These are phyloP conservation scores for Candida endomychidarum DNA, from an alignment of 805 yeast species.

Conservation along the genomic window DNA sequence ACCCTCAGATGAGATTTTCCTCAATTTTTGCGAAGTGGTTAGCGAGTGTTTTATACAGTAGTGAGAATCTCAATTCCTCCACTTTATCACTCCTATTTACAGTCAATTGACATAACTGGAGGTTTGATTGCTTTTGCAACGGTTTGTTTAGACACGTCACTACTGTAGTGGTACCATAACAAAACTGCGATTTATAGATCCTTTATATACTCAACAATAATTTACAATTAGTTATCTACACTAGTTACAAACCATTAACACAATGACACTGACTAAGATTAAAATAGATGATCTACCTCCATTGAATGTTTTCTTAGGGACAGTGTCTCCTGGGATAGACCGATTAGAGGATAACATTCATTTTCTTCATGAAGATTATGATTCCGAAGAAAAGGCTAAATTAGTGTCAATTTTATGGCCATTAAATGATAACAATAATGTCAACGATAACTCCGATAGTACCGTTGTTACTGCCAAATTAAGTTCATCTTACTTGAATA, in stretches of 20 bases:
- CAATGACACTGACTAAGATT: slow-evolving; percentile 27
- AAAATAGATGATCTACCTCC: slow-evolving; percentile 26
- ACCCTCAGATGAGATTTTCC: slow-evolving; percentile 5
- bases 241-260: too few species aligned
- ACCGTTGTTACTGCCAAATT: slow-evolving; percentile 18
- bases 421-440: slow-evolving; percentile 5
- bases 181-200: neutral
- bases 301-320: slow-evolving; percentile 28
- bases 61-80: slow-evolving; percentile 10
- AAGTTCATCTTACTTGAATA: slow-evolving; percentile 29
- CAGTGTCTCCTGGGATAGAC: slow-evolving; percentile 38
- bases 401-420: slow-evolving; percentile 9
- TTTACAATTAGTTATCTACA: too few species aligned
- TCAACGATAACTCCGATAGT: neutral
- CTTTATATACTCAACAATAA: too few species aligned
- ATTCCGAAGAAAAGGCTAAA: neutral
- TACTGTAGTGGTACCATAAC: too few species aligned
- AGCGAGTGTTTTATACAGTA: slow-evolving; percentile 7
- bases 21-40: slow-evolving; percentile 7
- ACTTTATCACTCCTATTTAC: slow-evolving; percentile 8
- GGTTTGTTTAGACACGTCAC: too few species aligned
- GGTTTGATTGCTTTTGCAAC: neutral
- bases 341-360: slow-evolving; percentile 34
- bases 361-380: slow-evolving; percentile 21
- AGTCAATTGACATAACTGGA: neutral